Evolutionary conservation across 2,329 filamentous ascomycete genomes (phyloP).

Genomic region (Orbilia javanica): DNA sequence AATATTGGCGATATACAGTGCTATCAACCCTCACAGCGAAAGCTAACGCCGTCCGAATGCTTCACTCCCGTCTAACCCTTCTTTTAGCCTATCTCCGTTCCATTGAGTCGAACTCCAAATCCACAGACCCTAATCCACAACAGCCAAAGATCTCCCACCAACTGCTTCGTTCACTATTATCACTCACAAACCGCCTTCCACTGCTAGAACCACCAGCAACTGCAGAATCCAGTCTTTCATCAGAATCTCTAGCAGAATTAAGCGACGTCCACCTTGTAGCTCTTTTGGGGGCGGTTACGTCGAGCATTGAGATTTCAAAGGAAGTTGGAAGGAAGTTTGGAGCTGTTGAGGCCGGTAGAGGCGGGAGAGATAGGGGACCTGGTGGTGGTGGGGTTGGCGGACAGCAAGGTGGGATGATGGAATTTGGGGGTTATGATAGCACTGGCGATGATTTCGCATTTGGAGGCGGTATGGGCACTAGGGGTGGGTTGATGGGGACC

Average conservation of each 20-base stretch:
- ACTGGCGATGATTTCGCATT: slow-evolving; percentile 40
- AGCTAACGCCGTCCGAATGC: slow-evolving; percentile 92
- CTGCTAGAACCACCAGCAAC: slow-evolving; percentile 79
- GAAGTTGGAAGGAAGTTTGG: slow-evolving; percentile 81
- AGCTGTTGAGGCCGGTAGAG: slow-evolving; percentile 59
- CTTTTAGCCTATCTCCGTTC: slow-evolving; percentile 80
- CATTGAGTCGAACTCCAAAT: slow-evolving; percentile 61
- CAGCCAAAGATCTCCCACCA: slow-evolving; percentile 67
- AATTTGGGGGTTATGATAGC: slow-evolving; percentile 52
- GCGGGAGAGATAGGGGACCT: slow-evolving; percentile 31
- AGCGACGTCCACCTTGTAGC: slow-evolving; percentile 86
- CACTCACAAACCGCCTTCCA: slow-evolving; percentile 81
- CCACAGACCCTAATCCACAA: neutral
- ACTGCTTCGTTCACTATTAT: slow-evolving; percentile 88
- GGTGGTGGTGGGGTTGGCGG: slow-evolving; percentile 3
- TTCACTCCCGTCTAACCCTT: slow-evolving; percentile 80
- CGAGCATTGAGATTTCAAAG: slow-evolving; percentile 77
- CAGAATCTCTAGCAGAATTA: slow-evolving; percentile 79
- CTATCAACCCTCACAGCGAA: slow-evolving; percentile 82
- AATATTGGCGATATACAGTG: slow-evolving; percentile 65
- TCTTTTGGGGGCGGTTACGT: slow-evolving; percentile 80
- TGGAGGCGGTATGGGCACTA: slow-evolving; percentile 80
- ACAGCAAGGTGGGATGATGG: slow-evolving; percentile 33
- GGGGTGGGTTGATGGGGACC: slow-evolving; percentile 72
- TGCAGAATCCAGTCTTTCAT: slow-evolving; percentile 72